Conservation (phyloP, 2,329 filamentous ascomycete species). For the Myriosclerotinia duriaeana region DNA sequence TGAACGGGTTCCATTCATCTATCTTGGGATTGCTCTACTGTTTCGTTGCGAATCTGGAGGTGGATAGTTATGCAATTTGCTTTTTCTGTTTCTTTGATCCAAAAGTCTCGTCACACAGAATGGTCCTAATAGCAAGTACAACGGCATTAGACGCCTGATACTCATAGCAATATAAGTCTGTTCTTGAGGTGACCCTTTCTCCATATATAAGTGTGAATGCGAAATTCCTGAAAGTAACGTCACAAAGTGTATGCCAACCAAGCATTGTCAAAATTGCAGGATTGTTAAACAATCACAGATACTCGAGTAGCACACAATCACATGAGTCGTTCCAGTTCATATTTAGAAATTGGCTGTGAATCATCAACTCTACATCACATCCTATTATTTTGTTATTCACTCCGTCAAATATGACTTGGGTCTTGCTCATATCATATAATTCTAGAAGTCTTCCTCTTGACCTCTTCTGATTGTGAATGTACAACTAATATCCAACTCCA, state of each 20-base stretch:
- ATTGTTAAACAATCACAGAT: constrained; percentile 14
- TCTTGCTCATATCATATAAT: constrained; percentile 20
- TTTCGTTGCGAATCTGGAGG: constrained; percentile 21
- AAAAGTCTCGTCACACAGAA: constrained; percentile 26
- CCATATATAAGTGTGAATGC: neutral
- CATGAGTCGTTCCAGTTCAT: constrained; percentile 7
- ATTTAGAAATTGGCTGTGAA: constrained; percentile 12
- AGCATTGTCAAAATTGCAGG: neutral
- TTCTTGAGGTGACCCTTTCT: constrained; percentile 10
- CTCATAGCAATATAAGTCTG: constrained; percentile 21
- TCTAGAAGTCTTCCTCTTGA: neutral
- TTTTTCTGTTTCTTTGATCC: constrained; percentile 18
- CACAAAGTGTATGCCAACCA: constrained; percentile 8
- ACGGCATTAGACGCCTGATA: constrained; percentile 22
- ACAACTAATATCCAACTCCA: neutral
- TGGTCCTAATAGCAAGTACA: constrained; percentile 22
- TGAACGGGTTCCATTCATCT: neutral
- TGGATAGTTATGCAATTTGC: constrained; percentile 16
- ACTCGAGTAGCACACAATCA: constrained; percentile 3
- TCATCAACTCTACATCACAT: constrained; percentile 14
- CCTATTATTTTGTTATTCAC: constrained; percentile 20
- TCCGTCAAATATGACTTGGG: constrained; percentile 1
- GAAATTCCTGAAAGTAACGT: neutral
- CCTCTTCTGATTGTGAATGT: constrained; percentile 2
- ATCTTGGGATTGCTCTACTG: neutral